These are phyloP conservation scores for Vanrija humicola DNA, from an alignment of 1,284 basidiomycete genomes.

Conservation along the genomic window DNA sequence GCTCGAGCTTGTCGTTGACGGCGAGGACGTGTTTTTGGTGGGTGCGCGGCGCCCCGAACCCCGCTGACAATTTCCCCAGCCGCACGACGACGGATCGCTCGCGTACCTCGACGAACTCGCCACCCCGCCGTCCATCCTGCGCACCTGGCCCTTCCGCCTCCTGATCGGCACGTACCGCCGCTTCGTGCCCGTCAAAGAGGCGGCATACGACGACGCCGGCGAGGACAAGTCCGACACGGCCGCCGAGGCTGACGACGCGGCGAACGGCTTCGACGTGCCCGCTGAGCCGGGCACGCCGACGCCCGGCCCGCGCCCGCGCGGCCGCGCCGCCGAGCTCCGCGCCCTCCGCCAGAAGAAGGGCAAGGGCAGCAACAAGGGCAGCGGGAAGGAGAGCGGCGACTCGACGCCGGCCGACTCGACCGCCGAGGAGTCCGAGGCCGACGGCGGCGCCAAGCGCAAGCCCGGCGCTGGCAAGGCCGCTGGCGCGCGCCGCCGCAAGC, in stretches of 20 bases:
- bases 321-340: constrained; percentile 20
- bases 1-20: constrained; percentile 43
- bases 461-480: constrained; percentile 36
- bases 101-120: constrained; percentile 40
- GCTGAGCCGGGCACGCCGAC: constrained; percentile 1
- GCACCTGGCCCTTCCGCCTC: constrained; percentile 42
- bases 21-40: constrained; percentile 45
- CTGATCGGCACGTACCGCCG: too few species aligned
- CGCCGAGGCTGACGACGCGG: constrained; percentile 12
- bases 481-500: constrained; percentile 41
- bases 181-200: background rate
- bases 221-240: constrained; percentile 10
- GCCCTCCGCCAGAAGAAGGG: constrained; percentile 7
- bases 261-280: constrained; percentile 3
- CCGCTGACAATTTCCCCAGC: too few species aligned
- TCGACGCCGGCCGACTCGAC: background rate
- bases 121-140: constrained; percentile 25
- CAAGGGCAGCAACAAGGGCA: background rate
- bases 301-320: background rate
- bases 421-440: constrained; percentile 1
- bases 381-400: background rate
- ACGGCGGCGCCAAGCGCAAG: constrained; percentile 20
- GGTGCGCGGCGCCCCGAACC: too few species aligned
- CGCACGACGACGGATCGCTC: constrained; percentile 39
- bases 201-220: constrained; percentile 24